Evolutionary conservation across 2,329 filamentous ascomycete species (phyloP), one percentile per base, ranked within the genome.

Genomic region (Fonsecaea nubica): DNA sequence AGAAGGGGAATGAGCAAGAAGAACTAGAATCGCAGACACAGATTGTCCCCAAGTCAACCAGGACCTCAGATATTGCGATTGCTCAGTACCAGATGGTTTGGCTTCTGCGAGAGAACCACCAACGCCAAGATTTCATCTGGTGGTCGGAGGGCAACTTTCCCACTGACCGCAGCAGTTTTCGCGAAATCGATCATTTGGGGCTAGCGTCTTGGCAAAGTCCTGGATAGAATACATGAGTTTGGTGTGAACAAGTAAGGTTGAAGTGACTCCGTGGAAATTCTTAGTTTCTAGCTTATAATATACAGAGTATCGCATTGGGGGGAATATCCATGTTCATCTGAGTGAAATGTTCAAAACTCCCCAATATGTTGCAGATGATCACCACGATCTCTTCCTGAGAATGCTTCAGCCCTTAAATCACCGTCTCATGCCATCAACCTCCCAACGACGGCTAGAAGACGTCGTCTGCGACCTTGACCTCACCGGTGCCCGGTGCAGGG

Each of bases 401-500:
- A n/a, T 42, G 40, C 40, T n/a, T 25, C 25, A 25, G 25, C 25
- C 25, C 25, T 3, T 25, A 25, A 25, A 25, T 25, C 25, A 25
- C 25, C 25, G 25, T 25, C 25, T 36, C 38, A 13, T 15, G 12
- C 38, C 10, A 15, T 13, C 45, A 25, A 6, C 5, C 15, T 25
- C 45, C 18, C 13, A 13, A 25, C 18, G 36, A 38, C 15, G 13
- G 21, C 63, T 32, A 69, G 42, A 69, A 66, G 8, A 66, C 66
- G 58, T 64, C 65, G 32, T 42, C 59, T 38, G 25, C 42, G 40
- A 32, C 33, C n/a, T 48, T 42, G 36, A 32, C 36, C 21, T 35
- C 48, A 48, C 45, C 48, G 48, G 57, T 48, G 7, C 50, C 63
- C 25, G 65, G 56, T 10, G 62, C 56, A 42, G 63, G 65, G 7